These are phyloP conservation scores for Penicillium silybi DNA, from an alignment of 495 filamentous ascomycete genomes.

Conservation along the genomic window DNA sequence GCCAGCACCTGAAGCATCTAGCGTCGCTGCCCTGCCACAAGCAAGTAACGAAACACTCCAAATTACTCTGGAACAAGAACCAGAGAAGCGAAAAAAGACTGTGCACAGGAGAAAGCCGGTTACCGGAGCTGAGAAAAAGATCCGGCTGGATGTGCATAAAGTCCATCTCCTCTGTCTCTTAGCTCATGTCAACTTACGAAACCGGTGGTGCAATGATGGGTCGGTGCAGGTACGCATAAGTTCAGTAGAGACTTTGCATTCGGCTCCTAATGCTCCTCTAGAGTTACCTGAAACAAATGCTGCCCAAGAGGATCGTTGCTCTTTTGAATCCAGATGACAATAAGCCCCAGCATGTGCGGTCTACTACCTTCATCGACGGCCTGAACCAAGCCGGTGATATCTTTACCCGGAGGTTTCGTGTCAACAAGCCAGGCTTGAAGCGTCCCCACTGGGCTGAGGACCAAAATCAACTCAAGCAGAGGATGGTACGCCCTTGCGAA, in stretches of 20 bases:
- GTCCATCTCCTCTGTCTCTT: constrained; percentile 79
- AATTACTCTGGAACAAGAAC: constrained; percentile 53
- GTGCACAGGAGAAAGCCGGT: constrained; percentile 54
- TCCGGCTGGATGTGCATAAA: constrained; percentile 78
- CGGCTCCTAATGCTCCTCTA: constrained; percentile 18
- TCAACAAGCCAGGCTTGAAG: constrained; percentile 66
- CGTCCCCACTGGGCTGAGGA: constrained; percentile 70
- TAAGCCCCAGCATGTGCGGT: constrained; percentile 64
- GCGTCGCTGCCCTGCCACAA: not conserved
- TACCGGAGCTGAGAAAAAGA: constrained; percentile 63
- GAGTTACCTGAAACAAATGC: constrained; percentile 51
- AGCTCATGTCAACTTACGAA: constrained; percentile 67
- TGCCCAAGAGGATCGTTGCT: constrained; percentile 56
- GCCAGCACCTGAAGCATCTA: constrained; percentile 29
- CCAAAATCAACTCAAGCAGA: constrained; percentile 53
- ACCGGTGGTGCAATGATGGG: constrained; percentile 83
- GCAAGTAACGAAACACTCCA: constrained; percentile 44
- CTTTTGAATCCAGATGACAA: constrained; percentile 61
- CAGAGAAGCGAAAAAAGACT: constrained; percentile 33
- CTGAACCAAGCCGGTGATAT: constrained; percentile 62
- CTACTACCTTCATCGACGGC: constrained; percentile 73
- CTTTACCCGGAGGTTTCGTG: constrained; percentile 62
- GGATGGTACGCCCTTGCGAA: constrained; percentile 31
- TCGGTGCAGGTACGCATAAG: constrained; percentile 51
- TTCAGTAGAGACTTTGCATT: not conserved